Evolutionary conservation across 2,329 filamentous ascomycete genomes (phyloP), one percentile per base, ranked within the genome.

Genomic region (Exophiala phaeomuriformis): DNA sequence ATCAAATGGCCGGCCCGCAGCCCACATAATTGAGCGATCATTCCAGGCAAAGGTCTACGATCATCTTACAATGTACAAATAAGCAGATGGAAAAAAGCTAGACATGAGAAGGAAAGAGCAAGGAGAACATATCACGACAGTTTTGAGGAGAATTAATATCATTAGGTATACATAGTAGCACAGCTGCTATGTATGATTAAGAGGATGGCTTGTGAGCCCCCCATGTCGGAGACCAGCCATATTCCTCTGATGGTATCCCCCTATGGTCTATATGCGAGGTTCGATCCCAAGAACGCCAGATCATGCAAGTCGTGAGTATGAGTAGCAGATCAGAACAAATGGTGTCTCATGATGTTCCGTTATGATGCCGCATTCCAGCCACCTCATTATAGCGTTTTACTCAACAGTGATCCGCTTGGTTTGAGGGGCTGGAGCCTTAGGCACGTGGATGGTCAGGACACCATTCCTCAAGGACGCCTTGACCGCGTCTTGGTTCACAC

Each of bases 381-480:
- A 9, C 35, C 30, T 37, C 19, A 43, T 39, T 27, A 28, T 30
- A 19, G 10, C 12, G 6, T 19, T 52, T 66, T 75, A 82, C 72
- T 81, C 73, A 58, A 83, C 77, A 54, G 69, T 72, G 63, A 84
- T 80, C 69, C 75, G 78, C 67, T 75, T 75, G 47, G 70, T 64
- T 52, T 68, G 67, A 4, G 74, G 70, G 9, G 72, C 71, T 53
- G 71, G 66, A 29, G 74, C 72, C 71, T 83, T 83, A 2, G 81
- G 81, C 5, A 84, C 75, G 4, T 75, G 63, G 40, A 84, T 74
- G 51, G 70, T 76, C 49, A 84, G 67, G 50, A 84, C 75, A 7
- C 81, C 81, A 62, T 83, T 76, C 71, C 79, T 82, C 66, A 84
- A 65, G 49, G 69, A 77, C 19, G 81, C 81, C 68, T 76, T 80